Percentiles rank a stretch among this genome's conserved stretches.
Evolutionary conservation across 208 protist species (phyloP).

Genomic region (Angomonas desouzai): DNA sequence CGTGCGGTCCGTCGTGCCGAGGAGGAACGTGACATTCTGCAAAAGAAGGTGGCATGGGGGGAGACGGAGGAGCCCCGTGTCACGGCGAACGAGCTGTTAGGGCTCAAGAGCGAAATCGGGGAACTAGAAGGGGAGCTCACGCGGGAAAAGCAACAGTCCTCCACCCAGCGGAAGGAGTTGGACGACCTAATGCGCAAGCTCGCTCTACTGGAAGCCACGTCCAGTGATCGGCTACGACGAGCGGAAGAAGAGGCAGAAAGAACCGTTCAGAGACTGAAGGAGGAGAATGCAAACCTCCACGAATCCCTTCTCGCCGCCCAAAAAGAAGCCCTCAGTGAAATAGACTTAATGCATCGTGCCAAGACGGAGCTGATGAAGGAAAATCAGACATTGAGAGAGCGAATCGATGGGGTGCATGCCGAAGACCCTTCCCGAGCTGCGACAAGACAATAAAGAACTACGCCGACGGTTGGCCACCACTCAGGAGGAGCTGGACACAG

Average conservation of each 20-base stretch:
- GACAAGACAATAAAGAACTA: slow-evolving; percentile 21
- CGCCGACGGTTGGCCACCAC: slow-evolving; percentile 20
- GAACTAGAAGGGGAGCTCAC: slow-evolving; percentile 13
- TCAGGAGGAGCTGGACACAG: slow-evolving; percentile 10
- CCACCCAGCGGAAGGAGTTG: background rate
- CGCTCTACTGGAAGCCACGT: background rate
- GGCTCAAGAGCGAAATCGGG: slow-evolving; percentile 14
- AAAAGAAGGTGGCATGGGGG: slow-evolving; percentile 1
- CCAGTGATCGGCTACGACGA: background rate
- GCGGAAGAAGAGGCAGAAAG: background rate
- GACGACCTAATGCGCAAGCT: background rate
- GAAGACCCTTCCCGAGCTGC: slow-evolving; percentile 24
- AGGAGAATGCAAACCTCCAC: slow-evolving; percentile 18
- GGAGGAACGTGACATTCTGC: slow-evolving; percentile 20
- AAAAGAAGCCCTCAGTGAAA: background rate
- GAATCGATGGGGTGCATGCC: slow-evolving; percentile 22
- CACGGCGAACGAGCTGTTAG: slow-evolving; percentile 8
- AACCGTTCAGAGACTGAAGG: slow-evolving; percentile 7
- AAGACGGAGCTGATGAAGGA: slow-evolving; percentile 16
- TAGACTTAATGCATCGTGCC: background rate
- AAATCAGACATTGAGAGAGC: slow-evolving; percentile 6
- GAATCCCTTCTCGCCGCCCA: slow-evolving; percentile 14
- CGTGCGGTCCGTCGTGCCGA: slow-evolving; percentile 24
- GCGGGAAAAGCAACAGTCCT: background rate
- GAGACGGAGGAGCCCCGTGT: background rate